Base-by-base conservation (phyloP, 169 alveolate genomes). In the Plasmodium malariae region DNA sequence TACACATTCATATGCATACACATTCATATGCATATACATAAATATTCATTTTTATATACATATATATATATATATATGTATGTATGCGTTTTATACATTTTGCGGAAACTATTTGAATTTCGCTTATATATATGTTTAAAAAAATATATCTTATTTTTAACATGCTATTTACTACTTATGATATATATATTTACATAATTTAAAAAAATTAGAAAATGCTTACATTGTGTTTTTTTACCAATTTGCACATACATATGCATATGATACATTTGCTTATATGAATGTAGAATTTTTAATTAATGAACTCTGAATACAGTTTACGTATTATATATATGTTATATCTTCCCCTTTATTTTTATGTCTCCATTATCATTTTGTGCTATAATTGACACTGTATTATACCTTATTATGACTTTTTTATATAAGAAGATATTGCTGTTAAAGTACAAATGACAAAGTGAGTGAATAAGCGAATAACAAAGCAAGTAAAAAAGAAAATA, bases 201-300 rank as follows among this genome's bases (percentile, higher is more conserved):
- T 49, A 45, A 36, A 57, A 71, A 40, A 28, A 73, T 73, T 45
- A 19, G 65, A 17, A 21, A 73, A 60, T 17, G 59, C 11, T n/a
- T 14, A 43, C 34, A 48, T 73, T 32, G 32, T 34, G 65, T 32
- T 73, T 59, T 43, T 36, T 62, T 14, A 62, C 40, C 51, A 60
- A 26, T 54, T 26, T 32, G 40, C 14, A 55, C 26, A 36, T 55
- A 67, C 12, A 54, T 36, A 55, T 36, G 34, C 30, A 9, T 55
- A 45, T 32, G 30, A 21, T 73, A 73, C 40, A 24, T 73, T 73
- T 73, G 4, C 87, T 62, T 40, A 36, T 45, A 28, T 34, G 55
- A 45, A 73, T 73, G 48, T 73, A 73, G 71, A 73, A 55, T 55
- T 73, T 73, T 63, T 62, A 48, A 55, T 55, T 55, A 73, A 73